A percentile compares a stretch with the other conserved stretches of the same genome.
Conservation (phyloP, 2,329 filamentous ascomycete species). For the Cladorrhinum sp. region DNA sequence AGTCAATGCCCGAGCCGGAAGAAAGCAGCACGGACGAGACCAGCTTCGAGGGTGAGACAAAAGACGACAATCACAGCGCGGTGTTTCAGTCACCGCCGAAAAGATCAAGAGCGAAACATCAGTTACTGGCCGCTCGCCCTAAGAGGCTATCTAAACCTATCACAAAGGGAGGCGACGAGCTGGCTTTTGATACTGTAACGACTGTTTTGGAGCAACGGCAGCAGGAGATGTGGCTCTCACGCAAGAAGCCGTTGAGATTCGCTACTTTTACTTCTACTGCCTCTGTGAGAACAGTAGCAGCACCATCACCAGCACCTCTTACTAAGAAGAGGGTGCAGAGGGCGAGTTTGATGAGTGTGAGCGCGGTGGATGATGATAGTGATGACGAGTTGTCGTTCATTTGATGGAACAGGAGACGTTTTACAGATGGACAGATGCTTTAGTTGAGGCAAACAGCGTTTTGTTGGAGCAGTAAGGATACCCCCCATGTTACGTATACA, state of each 20-base stretch:
- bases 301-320: background rate
- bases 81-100: background rate
- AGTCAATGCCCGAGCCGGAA: background rate
- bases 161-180: slow-evolving; percentile 14
- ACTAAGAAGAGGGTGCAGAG: slow-evolving; percentile 6
- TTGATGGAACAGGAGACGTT: background rate
- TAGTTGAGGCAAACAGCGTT: background rate
- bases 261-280: background rate
- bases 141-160: slow-evolving; percentile 14
- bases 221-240: background rate
- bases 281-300: background rate
- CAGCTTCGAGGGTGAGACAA: background rate
- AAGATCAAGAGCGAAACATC: background rate
- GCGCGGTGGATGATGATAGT: slow-evolving; percentile 8
- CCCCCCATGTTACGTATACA: no score
- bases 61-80: background rate
- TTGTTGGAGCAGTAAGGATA: background rate
- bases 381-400: slow-evolving; percentile 22
- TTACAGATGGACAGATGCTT: background rate
- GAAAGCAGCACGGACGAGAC: background rate
- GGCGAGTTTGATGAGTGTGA: background rate
- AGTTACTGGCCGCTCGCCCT: slow-evolving; percentile 13
- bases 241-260: background rate
- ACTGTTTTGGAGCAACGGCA: background rate
- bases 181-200: slow-evolving; percentile 6